Evolutionary conservation across 1,284 basidiomycete species (phyloP).

Genomic region (Trichosporon faecale): DNA sequence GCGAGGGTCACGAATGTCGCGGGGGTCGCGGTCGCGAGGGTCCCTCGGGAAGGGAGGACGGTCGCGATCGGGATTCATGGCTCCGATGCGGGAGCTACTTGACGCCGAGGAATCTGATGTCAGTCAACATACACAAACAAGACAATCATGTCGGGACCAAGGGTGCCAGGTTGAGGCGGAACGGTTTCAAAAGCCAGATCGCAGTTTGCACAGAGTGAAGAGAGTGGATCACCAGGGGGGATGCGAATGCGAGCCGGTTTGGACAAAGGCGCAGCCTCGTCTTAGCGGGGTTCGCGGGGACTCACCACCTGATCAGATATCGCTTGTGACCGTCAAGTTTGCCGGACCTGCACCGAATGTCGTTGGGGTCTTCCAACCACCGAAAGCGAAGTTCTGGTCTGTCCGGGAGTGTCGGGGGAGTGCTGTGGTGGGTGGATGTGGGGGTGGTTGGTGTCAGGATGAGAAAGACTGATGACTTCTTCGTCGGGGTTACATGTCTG

Average conservation of each 20-base stretch:
- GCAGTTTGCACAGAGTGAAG: background rate
- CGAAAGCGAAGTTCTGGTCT: background rate
- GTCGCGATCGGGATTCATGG: slow-evolving; percentile 7
- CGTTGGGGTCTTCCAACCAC: background rate
- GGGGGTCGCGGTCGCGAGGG: slow-evolving; percentile 2
- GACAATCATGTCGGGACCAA: background rate
- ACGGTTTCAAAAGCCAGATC: background rate
- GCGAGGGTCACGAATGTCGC: background rate
- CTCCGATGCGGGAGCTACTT: background rate
- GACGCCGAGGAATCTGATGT: slow-evolving; percentile 1
- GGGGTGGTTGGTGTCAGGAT: background rate
- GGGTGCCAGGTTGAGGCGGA: background rate
- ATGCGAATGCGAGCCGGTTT: background rate
- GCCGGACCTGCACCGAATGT: background rate
- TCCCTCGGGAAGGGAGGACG: slow-evolving; percentile 10
- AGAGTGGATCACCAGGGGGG: background rate
- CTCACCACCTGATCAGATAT: slow-evolving; percentile 1
- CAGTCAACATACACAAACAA: slow-evolving; percentile 8
- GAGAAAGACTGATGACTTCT: slow-evolving; percentile 6
- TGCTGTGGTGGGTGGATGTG: slow-evolving; percentile 8
- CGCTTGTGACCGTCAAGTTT: background rate
- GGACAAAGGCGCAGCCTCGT: background rate
- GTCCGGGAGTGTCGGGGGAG: background rate
- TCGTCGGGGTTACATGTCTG: slow-evolving; percentile 8
- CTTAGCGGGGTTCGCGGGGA: background rate